Conservation (phyloP, 83 land plant genomes). For the Diphasiastrum complanatum region DNA sequence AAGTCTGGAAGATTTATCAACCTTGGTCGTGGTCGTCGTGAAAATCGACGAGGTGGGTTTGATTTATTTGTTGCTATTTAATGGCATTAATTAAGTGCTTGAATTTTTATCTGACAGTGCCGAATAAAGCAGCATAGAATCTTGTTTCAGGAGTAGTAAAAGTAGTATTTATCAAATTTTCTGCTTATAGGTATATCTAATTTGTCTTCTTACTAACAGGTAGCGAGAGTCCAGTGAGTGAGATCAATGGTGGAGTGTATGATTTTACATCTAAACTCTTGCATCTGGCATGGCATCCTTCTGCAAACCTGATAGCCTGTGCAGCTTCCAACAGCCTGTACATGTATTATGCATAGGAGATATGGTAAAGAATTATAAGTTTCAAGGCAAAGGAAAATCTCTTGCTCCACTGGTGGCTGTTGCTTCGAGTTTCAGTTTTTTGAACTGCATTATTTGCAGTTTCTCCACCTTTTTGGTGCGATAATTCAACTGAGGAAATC, state of each 20-base stretch:
- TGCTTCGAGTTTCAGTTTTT: no score
- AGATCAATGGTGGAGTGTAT: slow-evolving; percentile 8
- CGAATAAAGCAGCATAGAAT: no score
- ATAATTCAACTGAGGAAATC: no score
- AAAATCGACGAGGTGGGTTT: slow-evolving; percentile 1
- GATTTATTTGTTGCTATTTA: no score
- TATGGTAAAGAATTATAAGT: no score
- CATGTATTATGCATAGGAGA: slow-evolving; percentile 18
- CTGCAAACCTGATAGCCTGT: slow-evolving; percentile 7
- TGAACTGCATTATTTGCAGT: no score
- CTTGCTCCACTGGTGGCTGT: no score
- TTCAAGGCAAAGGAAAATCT: no score
- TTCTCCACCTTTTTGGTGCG: no score
- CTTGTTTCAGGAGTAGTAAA: no score
- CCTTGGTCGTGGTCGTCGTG: neutral
- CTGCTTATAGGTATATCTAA: neutral
- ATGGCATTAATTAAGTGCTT: no score
- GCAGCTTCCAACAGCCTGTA: slow-evolving; percentile 18
- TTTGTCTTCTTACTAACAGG: neutral
- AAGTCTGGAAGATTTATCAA: neutral
- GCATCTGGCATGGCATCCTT: slow-evolving; percentile 18
- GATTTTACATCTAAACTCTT: slow-evolving; percentile 13
- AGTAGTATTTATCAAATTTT: neutral
- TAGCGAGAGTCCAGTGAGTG: slow-evolving; percentile 1
- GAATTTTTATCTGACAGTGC: no score